These are phyloP conservation scores for Eustoma russellianum DNA, from an alignment of 257 asterid genomes.

Conservation along the genomic window DNA sequence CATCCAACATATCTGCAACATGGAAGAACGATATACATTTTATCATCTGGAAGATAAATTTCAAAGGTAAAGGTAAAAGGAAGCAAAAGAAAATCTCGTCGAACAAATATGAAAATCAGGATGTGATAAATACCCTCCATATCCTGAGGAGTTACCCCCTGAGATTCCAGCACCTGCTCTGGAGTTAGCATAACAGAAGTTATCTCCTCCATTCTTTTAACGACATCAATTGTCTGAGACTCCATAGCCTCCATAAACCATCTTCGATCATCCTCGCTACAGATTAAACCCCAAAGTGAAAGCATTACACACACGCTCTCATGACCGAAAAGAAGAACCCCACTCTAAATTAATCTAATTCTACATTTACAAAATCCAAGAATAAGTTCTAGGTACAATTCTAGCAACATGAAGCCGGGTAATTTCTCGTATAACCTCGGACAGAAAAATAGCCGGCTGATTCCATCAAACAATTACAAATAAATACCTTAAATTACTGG, in stretches of 20 bases:
- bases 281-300: neutral
- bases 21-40: neutral
- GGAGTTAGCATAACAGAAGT: conserved; percentile 84
- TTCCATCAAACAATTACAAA: neutral
- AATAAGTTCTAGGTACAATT: neutral
- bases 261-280: conserved; percentile 77
- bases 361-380: conserved; percentile 2
- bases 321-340: conserved; percentile 1
- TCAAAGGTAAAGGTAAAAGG: neutral
- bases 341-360: too few species aligned
- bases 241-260: conserved; percentile 99
- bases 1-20: conserved; percentile 71
- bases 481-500: conserved; percentile 60
- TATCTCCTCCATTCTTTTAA: conserved; percentile 85
- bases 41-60: neutral
- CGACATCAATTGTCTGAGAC: conserved; percentile 72
- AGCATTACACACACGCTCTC: neutral
- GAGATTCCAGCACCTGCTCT: conserved; percentile 68
- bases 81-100: neutral
- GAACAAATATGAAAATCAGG: too few species aligned
- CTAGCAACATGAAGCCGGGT: too few species aligned
- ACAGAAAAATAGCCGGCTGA: too few species aligned
- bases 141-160: conserved; percentile 74
- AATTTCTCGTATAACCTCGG: too few species aligned
- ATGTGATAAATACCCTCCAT: conserved; percentile 42